phyloP scores from a whole-genome alignment of 164 flowering plant genomes.

The Stephania cephalantha region DNA sequence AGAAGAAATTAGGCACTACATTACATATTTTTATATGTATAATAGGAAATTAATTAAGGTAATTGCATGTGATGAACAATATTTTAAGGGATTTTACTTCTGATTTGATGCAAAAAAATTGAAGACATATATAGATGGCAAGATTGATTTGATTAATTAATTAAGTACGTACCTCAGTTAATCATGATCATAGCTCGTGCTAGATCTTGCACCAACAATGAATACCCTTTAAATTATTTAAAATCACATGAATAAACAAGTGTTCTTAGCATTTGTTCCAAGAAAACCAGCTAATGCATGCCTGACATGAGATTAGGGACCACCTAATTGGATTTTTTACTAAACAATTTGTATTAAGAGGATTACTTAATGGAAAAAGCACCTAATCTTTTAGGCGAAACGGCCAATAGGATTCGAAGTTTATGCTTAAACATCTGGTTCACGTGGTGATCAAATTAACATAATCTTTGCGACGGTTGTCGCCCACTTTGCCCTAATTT shows the following conservation, averaged over 20 bases:
- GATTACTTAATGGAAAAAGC: not conserved
- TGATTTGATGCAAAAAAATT: conserved; percentile 14
- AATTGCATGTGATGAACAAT: conserved; percentile 30
- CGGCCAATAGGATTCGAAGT: not conserved
- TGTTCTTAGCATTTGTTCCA: conserved; percentile 21
- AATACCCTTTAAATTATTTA: conserved; percentile 9
- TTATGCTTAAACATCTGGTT: conserved; percentile 2
- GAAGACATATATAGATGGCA: not conserved
- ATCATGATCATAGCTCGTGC: conserved; percentile 21
- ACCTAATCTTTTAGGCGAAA: not conserved
- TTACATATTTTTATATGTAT: no score
- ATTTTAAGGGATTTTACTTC: conserved; percentile 11
- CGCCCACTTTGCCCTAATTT: not conserved
- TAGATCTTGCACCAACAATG: conserved; percentile 40
- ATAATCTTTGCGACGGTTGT: conserved; percentile 1
- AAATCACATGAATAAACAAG: conserved; percentile 13
- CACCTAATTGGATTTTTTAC: conserved; percentile 19
- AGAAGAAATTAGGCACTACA: not conserved
- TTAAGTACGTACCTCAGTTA: conserved; percentile 11
- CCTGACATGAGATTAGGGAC: conserved; percentile 37
- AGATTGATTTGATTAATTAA: conserved; percentile 6
- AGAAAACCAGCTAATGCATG: conserved; percentile 23
- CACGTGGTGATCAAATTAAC: not conserved
- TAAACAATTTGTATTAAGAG: conserved; percentile 2
- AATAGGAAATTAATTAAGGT: not conserved